Conservation (phyloP, 2,329 filamentous ascomycete species). For the Fonsecaea pedrosoi region DNA sequence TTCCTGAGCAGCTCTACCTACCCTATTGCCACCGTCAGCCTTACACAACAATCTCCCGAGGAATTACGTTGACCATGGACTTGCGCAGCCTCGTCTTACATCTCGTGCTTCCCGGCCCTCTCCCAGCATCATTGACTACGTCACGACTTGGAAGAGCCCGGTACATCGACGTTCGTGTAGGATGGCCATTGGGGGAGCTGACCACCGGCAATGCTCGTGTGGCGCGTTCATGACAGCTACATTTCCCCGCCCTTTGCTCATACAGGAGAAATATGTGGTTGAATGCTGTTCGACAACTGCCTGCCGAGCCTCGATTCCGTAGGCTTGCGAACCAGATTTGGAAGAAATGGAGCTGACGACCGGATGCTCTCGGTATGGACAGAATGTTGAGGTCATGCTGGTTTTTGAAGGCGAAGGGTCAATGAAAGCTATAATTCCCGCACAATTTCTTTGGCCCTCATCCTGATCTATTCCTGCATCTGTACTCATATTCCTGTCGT, state of each 20-base stretch:
- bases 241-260: background rate
- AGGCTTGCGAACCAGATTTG: background rate
- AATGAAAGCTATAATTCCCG: constrained; percentile 4
- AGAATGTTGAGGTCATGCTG: constrained; percentile 14
- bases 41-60: background rate
- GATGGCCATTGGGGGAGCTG: background rate
- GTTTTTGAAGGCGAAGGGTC: background rate
- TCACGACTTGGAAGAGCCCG: background rate
- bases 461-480: background rate
- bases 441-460: background rate
- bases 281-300: background rate
- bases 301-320: constrained; percentile 9
- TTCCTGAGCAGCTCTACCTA: background rate
- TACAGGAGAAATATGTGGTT: background rate
- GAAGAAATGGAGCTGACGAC: constrained; percentile 5
- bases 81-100: constrained; percentile 14
- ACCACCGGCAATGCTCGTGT: constrained; percentile 5
- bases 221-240: constrained; percentile 12
- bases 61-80: background rate
- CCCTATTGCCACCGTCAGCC: background rate
- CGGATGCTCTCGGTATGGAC: constrained; percentile 10
- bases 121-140: constrained; percentile 23
- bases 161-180: background rate
- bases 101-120: background rate
- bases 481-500: background rate